Evolutionary conservation across 2,329 filamentous ascomycete genomes (phyloP), one percentile per base, ranked within the genome.

Genomic region (Cryphonectria naterciae): DNA sequence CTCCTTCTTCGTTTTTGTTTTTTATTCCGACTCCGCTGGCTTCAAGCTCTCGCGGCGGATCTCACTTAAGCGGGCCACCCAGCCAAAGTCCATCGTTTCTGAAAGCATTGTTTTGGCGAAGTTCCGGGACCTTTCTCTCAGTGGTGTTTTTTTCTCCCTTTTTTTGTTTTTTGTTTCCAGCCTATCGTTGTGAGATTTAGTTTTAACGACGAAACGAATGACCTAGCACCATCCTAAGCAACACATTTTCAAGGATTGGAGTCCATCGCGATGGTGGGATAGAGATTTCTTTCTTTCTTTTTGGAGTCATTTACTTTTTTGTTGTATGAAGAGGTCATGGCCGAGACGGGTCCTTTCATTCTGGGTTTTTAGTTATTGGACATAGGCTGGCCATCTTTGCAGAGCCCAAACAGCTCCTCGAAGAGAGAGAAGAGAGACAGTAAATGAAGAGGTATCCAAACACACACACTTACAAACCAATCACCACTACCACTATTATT

Each of bases 121-220:
- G 46, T 69, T 72, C 39, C 32, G 37, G 67, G 37, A 28, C 25
- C 25, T 56, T 56, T 58, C 19, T 49, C 22, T 49, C 22, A n/a
- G 46, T 49, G 46, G 46, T 49, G 46, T 69, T 70, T 32, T 46
- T 67, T 61, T 15, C 17, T 67, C 41, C 65, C 32, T 32, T 32
- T 4, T 32, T 32, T 32, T 32, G 3, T 32, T 32, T 4, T 32
- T 32, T 32, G 3, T 32, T 3, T 4, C 32, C 49, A 68, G 32
- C 58, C 39, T 39, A 43, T 1, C 17, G 35, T 37, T 2, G 32
- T 41, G 41, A 22, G 69, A 25, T 39, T 39, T 22, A 60, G 60
- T 68, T 46, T 35, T 68, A 61, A 72, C 52, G 70, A 72, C 68
- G 70, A 60, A 35, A 72, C 39, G 70, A 72, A 68, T 72, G 65